Evolutionary conservation across 306 rosid species (phyloP).

Genomic region (Dalbergia cochinchinensis): DNA sequence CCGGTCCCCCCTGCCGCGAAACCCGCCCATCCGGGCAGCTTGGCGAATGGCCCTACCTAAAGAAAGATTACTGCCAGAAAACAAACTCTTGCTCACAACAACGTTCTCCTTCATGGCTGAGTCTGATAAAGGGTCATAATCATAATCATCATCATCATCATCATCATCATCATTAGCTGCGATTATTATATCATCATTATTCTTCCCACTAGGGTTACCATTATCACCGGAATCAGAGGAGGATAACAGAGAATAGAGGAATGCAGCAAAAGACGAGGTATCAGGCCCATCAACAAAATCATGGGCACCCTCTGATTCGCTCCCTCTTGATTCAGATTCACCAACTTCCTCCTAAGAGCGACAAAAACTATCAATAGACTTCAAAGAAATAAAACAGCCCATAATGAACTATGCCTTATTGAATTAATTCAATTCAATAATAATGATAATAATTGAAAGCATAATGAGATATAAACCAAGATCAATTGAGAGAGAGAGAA

Average conservation of each 20-base stretch:
- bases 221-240: slow-evolving; percentile 61
- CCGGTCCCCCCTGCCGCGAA: slow-evolving; percentile 53
- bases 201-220: slow-evolving; percentile 43
- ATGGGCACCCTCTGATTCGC: slow-evolving; percentile 51
- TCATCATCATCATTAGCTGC: slow-evolving; percentile 33
- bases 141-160: slow-evolving; percentile 27
- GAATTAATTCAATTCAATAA: slow-evolving; percentile 19
- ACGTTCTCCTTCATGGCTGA: slow-evolving; percentile 56
- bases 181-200: slow-evolving; percentile 43
- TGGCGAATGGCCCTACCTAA: slow-evolving; percentile 64
- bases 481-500: neutral
- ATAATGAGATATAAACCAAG: neutral
- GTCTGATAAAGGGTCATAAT: slow-evolving; percentile 30
- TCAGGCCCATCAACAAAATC: slow-evolving; percentile 76
- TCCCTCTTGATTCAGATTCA: slow-evolving; percentile 42
- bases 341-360: slow-evolving; percentile 60
- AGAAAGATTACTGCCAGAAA: slow-evolving; percentile 73
- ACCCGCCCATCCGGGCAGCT: slow-evolving; percentile 72
- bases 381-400: neutral
- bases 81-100: slow-evolving; percentile 63
- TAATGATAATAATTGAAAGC: neutral
- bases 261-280: slow-evolving; percentile 89
- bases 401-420: neutral
- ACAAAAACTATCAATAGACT: slow-evolving; percentile 11
- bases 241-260: slow-evolving; percentile 77